Percentiles rank a stretch among this genome's conserved stretches.
Evolutionary conservation across 2,329 filamentous ascomycete species (phyloP).

Genomic region (Alternaria consortialis): DNA sequence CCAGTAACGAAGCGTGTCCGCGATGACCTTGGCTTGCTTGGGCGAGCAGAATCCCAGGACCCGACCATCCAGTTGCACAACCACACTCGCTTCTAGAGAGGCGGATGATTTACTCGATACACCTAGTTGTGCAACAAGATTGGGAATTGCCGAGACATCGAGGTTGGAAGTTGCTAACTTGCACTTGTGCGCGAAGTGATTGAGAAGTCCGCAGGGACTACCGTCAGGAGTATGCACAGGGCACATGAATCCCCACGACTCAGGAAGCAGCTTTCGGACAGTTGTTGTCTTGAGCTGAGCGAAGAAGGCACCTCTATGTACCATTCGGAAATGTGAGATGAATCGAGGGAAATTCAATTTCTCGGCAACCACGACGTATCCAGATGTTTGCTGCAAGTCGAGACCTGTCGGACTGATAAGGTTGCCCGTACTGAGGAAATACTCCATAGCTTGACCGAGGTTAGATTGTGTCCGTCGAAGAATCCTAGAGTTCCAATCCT

Average conservation of each 20-base stretch:
- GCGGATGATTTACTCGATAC: conserved; percentile 79
- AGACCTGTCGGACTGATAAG: conserved; percentile 89
- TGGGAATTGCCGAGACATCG: conserved; percentile 78
- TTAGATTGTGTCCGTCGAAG: conserved; percentile 87
- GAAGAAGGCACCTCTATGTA: conserved; percentile 98
- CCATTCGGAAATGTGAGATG: conserved; percentile 98
- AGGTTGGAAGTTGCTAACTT: conserved; percentile 80
- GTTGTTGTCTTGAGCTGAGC: conserved; percentile 97
- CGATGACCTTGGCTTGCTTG: conserved; percentile 80
- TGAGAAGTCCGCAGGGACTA: conserved; percentile 90
- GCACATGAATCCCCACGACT: conserved; percentile 95
- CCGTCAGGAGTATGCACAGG: conserved; percentile 98
- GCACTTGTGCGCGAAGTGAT: conserved; percentile 95
- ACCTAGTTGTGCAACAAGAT: conserved; percentile 80
- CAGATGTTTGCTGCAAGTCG: conserved; percentile 92
- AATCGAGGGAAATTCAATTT: conserved; percentile 94
- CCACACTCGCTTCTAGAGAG: conserved; percentile 82
- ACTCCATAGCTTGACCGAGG: conserved; percentile 85
- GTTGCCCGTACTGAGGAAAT: conserved; percentile 96
- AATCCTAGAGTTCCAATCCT: conserved; percentile 80
- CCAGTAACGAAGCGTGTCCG: conserved; percentile 90
- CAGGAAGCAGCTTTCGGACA: conserved; percentile 91
- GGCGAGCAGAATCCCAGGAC: conserved; percentile 92
- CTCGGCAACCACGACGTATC: conserved; percentile 95
- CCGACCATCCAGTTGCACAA: conserved; percentile 87